phyloP scores from a whole-genome alignment of 768 basidiomycete species.

The Asterophora lycoperdoides region DNA sequence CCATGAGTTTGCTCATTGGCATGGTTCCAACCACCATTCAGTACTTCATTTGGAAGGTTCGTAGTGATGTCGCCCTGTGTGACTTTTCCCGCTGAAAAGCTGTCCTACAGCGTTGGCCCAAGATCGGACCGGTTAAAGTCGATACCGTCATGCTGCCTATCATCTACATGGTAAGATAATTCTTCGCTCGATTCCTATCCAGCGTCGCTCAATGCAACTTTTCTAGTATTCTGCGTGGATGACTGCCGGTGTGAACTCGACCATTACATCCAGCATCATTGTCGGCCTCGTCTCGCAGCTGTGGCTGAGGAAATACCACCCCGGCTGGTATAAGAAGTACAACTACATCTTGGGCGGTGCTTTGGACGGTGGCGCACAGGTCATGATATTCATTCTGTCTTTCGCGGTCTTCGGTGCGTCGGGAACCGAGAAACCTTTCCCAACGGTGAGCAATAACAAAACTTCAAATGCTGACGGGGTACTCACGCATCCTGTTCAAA shows the following conservation, averaged over 20 bases:
- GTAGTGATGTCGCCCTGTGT: constrained; percentile 2
- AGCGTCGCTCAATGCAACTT: neutral
- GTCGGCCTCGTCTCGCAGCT: constrained; percentile 56
- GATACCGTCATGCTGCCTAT: constrained; percentile 51
- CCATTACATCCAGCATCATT: constrained; percentile 41
- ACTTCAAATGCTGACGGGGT: constrained; percentile 1
- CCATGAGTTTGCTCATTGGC: constrained; percentile 50
- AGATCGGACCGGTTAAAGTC: constrained; percentile 48
- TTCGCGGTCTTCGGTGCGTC: constrained; percentile 64
- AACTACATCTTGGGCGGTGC: constrained; percentile 68
- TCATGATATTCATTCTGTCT: constrained; percentile 60
- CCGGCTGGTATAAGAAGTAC: constrained; percentile 65
- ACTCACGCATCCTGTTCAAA: constrained; percentile 16
- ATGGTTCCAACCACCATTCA: constrained; percentile 49
- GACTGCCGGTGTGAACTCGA: constrained; percentile 53
- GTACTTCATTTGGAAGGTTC: constrained; percentile 50
- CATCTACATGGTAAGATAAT: constrained; percentile 42
- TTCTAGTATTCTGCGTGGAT: constrained; percentile 38
- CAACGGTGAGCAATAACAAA: constrained; percentile 25
- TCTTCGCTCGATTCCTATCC: too few relatives aligned
- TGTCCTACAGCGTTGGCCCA: constrained; percentile 45
- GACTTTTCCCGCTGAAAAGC: neutral
- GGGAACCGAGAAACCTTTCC: constrained; percentile 45
- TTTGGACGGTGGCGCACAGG: constrained; percentile 60
- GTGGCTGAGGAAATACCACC: constrained; percentile 53